Conservation (phyloP, 345 rosid species). For the Cardamine chenopodiifolia region DNA sequence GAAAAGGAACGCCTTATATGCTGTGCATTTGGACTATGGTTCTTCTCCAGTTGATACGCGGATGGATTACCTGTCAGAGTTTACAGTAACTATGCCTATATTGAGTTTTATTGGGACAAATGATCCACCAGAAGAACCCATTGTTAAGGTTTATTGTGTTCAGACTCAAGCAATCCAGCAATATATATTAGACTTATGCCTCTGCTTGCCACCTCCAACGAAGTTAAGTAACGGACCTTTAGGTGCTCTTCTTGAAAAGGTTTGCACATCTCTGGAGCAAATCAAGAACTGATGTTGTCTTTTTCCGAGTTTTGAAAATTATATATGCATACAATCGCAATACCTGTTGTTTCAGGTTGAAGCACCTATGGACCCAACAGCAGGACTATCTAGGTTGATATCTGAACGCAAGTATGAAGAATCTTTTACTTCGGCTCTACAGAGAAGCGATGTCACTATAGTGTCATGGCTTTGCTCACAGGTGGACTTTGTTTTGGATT, state of each 20-base stretch:
- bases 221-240: no score
- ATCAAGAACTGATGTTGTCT: not conserved
- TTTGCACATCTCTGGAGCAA: no score
- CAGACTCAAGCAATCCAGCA: slow-evolving; percentile 95
- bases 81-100: slow-evolving; percentile 90
- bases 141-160: slow-evolving; percentile 82
- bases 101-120: slow-evolving; percentile 83
- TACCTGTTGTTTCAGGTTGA: slow-evolving; percentile 51
- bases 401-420: slow-evolving; percentile 71
- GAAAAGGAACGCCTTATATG: slow-evolving; percentile 82
- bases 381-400: slow-evolving; percentile 64
- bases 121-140: slow-evolving; percentile 60
- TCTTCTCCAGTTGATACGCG: slow-evolving; percentile 65
- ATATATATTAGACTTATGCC: slow-evolving; percentile 77
- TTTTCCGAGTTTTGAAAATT: slow-evolving; percentile 4
- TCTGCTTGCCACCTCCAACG: slow-evolving; percentile 81
- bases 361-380: slow-evolving; percentile 65
- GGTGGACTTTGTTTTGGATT: slow-evolving; percentile 42
- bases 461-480: slow-evolving; percentile 88
- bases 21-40: slow-evolving; percentile 80
- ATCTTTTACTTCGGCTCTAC: slow-evolving; percentile 71
- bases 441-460: slow-evolving; percentile 71
- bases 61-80: slow-evolving; percentile 85
- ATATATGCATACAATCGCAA: no score
- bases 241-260: no score